Evolutionary conservation across 177 flowering plant genomes (phyloP), one percentile per base, ranked within the genome.

Genomic region (Tripterygium wilfordii): DNA sequence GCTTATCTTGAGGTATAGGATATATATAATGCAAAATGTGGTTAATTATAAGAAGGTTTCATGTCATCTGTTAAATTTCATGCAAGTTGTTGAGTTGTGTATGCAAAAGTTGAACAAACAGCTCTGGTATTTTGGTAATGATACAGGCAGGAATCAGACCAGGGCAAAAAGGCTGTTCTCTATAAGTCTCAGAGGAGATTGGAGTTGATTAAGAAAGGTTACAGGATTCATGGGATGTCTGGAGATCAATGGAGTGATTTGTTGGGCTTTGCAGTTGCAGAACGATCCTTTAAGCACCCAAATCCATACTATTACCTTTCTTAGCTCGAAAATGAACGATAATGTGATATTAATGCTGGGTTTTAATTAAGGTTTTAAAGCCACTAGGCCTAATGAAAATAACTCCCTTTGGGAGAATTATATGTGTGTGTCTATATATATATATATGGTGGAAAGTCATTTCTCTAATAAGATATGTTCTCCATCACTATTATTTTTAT

Each of bases 241-340:
- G 89, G 89, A 27, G 88, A 86, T 49, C 91, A 86, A 31, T 86
- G 91, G 95, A 86, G 91, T 36, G 95, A 87, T 36, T 62, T 84
- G 66, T 10, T 48, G 39, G 96, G 92, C 7, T 62, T 50, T 26
- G 76, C 96, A 3, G 27, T 57, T 12, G 78, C 87, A 7, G 39
- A 45, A 7, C 56, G 89, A 21, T 82, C 87, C 21, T 87, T 84
- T 54, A 83, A 86, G 54, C 78, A 81, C 26, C 95, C 91, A 19
- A 86, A 86, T 49, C 91, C 88, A 23, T 79, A 84, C 92, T 84
- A 87, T 36, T 82, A 66, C 63, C 66, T 87, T 56, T 48, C 77
- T 1, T 81, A 27, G n/a, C n/a, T n/a, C n/a, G n/a, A n/a, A n/a
- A n/a, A n/a, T n/a, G n/a, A n/a, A n/a, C n/a, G n/a, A n/a, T n/a